Base-by-base conservation (phyloP, 2,329 filamentous ascomycete species). In the Paecilomyces niveus region DNA sequence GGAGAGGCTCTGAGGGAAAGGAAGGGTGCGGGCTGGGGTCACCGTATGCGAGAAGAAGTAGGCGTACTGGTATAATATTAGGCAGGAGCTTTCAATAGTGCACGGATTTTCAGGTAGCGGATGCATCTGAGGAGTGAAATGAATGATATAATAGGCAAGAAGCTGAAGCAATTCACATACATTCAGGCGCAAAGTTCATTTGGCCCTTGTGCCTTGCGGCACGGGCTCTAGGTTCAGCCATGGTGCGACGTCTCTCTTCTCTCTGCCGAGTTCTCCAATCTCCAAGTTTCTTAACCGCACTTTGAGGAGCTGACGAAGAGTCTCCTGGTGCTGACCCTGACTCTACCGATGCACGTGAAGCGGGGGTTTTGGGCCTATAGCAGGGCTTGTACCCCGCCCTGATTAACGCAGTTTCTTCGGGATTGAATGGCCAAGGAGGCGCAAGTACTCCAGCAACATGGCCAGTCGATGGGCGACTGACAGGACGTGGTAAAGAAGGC, bases 181-280 rank as follows among this genome's bases (percentile, higher is more conserved):
- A 79, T 74, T 92, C 89, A 70, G 83, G 83, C 58, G 74, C 65
- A 74, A 94, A 93, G 73, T 90, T 92, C 81, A 92, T 89, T 74
- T 90, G 89, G 63, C 87, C 88, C 74, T 91, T 88, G 79, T 92
- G 90, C 70, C 90, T 88, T 70, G 87, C 88, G 68, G 88, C 86
- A 68, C 89, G 84, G 60, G 89, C 89, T 70, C 89, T 83, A 63
- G 88, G 89, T 78, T 92, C 89, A 80, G 90, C 90, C 72, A 78
- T 84, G 63, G 35, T 57, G 49, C 26, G 45, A 21, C 60, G 59
- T 45, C 61, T 62, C 32, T 57, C 55, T 35, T 65, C 22, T 32
- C 24, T 55, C 57, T 15, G 45, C 18, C 22, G 22, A 51, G 13
- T 32, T 24, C 51, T 55, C 29, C 53, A 54, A 35, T 22, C 24